A percentile compares a stretch with the other conserved stretches of the same genome.
Conservation (phyloP, 2,329 filamentous ascomycete genomes). For the Talaromyces marneffei region DNA sequence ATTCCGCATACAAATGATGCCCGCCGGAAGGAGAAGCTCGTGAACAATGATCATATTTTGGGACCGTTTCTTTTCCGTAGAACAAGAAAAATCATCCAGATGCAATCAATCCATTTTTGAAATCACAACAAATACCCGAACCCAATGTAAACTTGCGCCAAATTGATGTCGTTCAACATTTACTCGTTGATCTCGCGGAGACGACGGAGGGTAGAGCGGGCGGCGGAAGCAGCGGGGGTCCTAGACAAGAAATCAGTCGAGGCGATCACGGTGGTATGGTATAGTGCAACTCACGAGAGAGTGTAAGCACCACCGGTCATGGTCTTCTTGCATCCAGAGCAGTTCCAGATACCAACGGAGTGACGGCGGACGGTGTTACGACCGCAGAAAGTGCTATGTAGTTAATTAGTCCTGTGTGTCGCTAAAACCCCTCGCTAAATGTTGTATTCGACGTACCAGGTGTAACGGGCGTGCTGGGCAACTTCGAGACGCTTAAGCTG, state of each 20-base stretch:
- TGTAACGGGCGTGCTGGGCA: slow-evolving; percentile 94
- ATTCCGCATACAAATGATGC: slow-evolving; percentile 14
- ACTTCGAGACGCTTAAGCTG: slow-evolving; percentile 99
- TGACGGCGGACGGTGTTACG: slow-evolving; percentile 90
- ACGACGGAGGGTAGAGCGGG: slow-evolving; percentile 93
- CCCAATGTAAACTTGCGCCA: slow-evolving; percentile 14
- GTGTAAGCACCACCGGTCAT: slow-evolving; percentile 90
- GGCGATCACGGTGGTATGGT: background rate
- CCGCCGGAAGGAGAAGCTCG: slow-evolving; percentile 13
- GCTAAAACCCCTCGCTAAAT: background rate
- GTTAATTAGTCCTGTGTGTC: background rate
- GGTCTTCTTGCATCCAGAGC: slow-evolving; percentile 91
- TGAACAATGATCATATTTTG: slow-evolving; percentile 14
- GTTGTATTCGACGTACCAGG: slow-evolving; percentile 41
- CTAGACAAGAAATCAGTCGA: slow-evolving; percentile 42
- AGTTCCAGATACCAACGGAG: slow-evolving; percentile 94
- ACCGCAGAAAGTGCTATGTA: slow-evolving; percentile 81
- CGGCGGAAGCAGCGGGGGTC: slow-evolving; percentile 87
- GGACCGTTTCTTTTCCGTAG: slow-evolving; percentile 4
- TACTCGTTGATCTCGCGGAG: slow-evolving; percentile 93
- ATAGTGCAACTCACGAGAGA: slow-evolving; percentile 71
- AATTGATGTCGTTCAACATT: slow-evolving; percentile 36
- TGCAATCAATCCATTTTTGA: slow-evolving; percentile 15
- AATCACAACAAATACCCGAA: slow-evolving; percentile 12
- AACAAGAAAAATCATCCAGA: slow-evolving; percentile 6